A percentile compares a stretch with the other conserved stretches of the same genome.
These are phyloP conservation scores for Vanilla planifolia DNA, from an alignment of 106 monocot genomes.

Conservation along the genomic window DNA sequence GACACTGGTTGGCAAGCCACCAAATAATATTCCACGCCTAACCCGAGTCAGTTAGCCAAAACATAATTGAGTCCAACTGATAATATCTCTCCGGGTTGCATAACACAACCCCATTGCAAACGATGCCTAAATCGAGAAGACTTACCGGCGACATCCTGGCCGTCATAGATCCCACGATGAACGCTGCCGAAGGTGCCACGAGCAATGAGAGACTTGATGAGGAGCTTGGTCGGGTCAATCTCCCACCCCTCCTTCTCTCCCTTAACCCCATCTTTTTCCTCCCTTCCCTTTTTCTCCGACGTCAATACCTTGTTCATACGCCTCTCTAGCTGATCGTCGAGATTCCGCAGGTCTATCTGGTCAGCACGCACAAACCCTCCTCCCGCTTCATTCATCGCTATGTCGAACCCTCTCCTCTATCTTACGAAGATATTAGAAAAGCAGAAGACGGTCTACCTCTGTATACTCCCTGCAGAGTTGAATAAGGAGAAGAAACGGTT, in stretches of 20 bases:
- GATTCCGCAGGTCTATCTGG: slow-evolving; percentile 46
- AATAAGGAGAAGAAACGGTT: too few species aligned
- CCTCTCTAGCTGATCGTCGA: slow-evolving; percentile 48
- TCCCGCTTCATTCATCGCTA: not conserved
- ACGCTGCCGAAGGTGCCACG: slow-evolving; percentile 82
- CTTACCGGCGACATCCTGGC: slow-evolving; percentile 68
- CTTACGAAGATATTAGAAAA: not conserved
- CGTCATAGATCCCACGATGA: slow-evolving; percentile 76
- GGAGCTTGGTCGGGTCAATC: slow-evolving; percentile 62
- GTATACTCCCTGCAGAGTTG: too few species aligned
- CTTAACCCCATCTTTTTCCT: slow-evolving; percentile 12
- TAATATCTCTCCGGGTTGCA: too few species aligned
- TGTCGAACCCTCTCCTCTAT: not conserved
- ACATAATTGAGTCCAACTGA: too few species aligned
- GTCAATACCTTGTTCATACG: slow-evolving; percentile 27
- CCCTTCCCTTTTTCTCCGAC: slow-evolving; percentile 33
- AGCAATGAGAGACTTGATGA: slow-evolving; percentile 71
- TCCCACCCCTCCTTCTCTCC: slow-evolving; percentile 69
- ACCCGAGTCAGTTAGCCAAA: too few species aligned
- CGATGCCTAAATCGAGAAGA: too few species aligned
- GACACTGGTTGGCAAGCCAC: too few species aligned
- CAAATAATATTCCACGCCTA: too few species aligned
- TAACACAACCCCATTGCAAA: too few species aligned
- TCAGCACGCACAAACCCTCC: slow-evolving; percentile 50
- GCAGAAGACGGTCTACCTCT: not conserved